A percentile compares a stretch with the other conserved stretches of the same genome.
phyloP scores from a whole-genome alignment of 352 stramenopile species.

The Elongisporangium senticosum region DNA sequence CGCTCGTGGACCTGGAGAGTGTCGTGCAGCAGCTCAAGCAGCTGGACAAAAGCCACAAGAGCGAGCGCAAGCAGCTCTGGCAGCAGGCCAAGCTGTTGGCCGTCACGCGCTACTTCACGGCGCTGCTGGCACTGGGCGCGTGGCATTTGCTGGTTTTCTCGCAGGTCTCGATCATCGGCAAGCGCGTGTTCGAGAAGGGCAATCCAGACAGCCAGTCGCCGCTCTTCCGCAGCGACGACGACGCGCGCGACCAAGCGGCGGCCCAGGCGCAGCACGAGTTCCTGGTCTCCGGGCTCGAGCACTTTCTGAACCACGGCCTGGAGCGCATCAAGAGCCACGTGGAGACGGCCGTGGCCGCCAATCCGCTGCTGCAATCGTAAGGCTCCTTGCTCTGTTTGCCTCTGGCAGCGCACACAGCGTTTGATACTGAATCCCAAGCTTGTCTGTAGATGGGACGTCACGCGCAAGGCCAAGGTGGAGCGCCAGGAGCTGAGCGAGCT shows the following conservation, averaged over 20 bases:
- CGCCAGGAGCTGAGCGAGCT: slow-evolving; percentile 71
- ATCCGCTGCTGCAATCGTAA: slow-evolving; percentile 46
- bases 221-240: slow-evolving; percentile 14
- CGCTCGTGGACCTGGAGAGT: slow-evolving; percentile 58
- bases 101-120: slow-evolving; percentile 69
- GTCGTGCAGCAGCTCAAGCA: slow-evolving; percentile 70
- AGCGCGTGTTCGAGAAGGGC: slow-evolving; percentile 69
- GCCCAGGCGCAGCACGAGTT: slow-evolving; percentile 60
- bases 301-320: slow-evolving; percentile 70
- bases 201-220: slow-evolving; percentile 10
- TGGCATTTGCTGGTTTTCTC: slow-evolving; percentile 81
- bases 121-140: slow-evolving; percentile 62
- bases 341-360: slow-evolving; percentile 41
- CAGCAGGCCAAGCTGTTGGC: slow-evolving; percentile 67
- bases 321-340: slow-evolving; percentile 56
- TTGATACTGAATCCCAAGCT: background rate
- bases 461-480: slow-evolving; percentile 54
- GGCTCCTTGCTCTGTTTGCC: slow-evolving; percentile 1
- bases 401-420: background rate
- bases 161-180: slow-evolving; percentile 71
- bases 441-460: slow-evolving; percentile 53
- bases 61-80: slow-evolving; percentile 58
- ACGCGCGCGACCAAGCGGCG: slow-evolving; percentile 25
- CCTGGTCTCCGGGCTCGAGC: slow-evolving; percentile 69
- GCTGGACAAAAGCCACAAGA: slow-evolving; percentile 62